Evolutionary conservation across 768 basidiomycete species (phyloP).

Genomic region (Cantharellus anzutake): DNA sequence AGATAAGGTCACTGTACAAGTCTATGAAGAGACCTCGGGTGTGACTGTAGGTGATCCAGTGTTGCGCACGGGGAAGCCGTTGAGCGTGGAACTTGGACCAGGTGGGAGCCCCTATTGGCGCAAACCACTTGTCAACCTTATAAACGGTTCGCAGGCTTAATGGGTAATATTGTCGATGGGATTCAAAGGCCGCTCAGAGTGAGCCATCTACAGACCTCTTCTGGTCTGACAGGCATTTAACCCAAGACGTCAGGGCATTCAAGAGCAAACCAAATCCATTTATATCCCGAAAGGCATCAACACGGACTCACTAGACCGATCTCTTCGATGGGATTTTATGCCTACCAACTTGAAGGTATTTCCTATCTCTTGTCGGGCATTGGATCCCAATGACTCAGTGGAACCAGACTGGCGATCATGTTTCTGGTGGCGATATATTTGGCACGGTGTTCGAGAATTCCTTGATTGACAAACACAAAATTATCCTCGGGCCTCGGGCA

Average conservation of each 20-base stretch:
- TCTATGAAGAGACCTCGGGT: constrained; percentile 98
- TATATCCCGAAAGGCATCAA: constrained; percentile 99
- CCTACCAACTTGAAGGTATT: constrained; percentile 58
- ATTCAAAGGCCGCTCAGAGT: constrained; percentile 86
- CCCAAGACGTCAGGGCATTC: constrained; percentile 44
- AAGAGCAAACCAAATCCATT: constrained; percentile 95
- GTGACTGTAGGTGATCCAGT: constrained; percentile 99
- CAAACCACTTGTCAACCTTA: not conserved
- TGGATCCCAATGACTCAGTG: not conserved
- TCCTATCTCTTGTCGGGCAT: not conserved
- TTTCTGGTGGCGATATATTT: constrained; percentile 93
- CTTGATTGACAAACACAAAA: constrained; percentile 87
- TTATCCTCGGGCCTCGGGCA: constrained; percentile 86
- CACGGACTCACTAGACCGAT: constrained; percentile 81
- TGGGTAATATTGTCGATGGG: constrained; percentile 99
- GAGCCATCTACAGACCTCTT: constrained; percentile 14
- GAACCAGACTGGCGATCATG: constrained; percentile 78
- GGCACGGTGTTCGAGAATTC: constrained; percentile 96
- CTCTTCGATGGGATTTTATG: constrained; percentile 86
- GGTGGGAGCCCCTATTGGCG: constrained; percentile 29
- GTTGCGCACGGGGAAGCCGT: constrained; percentile 88
- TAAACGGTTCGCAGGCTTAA: constrained; percentile 44
- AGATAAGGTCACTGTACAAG: constrained; percentile 97
- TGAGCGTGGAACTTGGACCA: constrained; percentile 94
- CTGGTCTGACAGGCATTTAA: not conserved